Base-by-base conservation (phyloP, 306 rosid species). In the Ziziphus jujuba region DNA sequence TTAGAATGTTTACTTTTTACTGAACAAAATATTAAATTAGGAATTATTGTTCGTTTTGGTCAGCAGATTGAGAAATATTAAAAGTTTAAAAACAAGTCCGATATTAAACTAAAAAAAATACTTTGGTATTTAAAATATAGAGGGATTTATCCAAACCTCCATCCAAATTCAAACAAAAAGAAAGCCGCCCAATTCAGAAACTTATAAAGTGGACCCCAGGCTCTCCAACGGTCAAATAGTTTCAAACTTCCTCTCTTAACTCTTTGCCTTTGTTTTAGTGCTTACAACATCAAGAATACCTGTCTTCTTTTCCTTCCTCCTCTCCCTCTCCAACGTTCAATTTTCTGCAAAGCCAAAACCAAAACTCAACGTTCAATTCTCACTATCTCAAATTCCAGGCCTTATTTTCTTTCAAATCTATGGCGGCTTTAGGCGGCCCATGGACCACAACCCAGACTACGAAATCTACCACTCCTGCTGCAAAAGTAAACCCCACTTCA, bases 151-250 rank as follows among this genome's bases (percentile, higher is more conserved):
- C n/a, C n/a, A n/a, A n/a, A n/a, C 65, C 62, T n/a, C 19, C 19
- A 49, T 20, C 45, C 67, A 12, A 64, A 79, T 80, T 80, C 80
- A 75, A 84, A 75, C 23, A 11, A 25, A 50, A n/a, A 44, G 20
- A n/a, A n/a, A 2, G 13, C 44, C 45, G 8, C 51, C 71, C 71
- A 57, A 16, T 73, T 5, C 9, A 5, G 23, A 9, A 50, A 19
- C 5, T 0, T 50, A 19, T 5, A 50, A 50, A n/a, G 21, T 20
- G 10, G 22, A 50, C 22, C 23, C 22, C 23, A 25, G 70, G 5
- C 45, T 12, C 45, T 9, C 65, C 43, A 84, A 81, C 87, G 89
- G 87, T 85, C 81, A 19, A 17, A 55, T 61, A 47, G 48, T 69
- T 69, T 76, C 12, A 54, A 73, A 81, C 44, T 25, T 31, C 24